These are phyloP conservation scores for Brassica cretica DNA, from an alignment of 345 rosid genomes.

Conservation along the genomic window DNA sequence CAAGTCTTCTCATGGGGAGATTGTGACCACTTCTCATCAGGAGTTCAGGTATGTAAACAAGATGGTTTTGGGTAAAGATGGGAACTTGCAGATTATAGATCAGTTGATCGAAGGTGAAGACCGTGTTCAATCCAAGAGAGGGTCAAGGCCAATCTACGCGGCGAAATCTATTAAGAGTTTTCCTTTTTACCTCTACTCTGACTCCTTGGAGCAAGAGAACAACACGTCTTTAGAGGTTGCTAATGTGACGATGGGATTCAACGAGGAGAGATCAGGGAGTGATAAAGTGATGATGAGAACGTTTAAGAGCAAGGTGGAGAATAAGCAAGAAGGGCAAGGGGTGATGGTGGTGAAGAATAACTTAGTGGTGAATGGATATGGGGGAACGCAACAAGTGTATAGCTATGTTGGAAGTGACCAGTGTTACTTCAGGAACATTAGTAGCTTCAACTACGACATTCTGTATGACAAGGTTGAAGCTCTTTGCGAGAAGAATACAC, in stretches of 20 bases:
- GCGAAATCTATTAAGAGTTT: slow-evolving; percentile 53
- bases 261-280: slow-evolving; percentile 49
- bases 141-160: slow-evolving; percentile 24
- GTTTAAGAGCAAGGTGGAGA: slow-evolving; percentile 46
- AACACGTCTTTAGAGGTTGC: slow-evolving; percentile 37
- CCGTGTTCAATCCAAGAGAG: slow-evolving; percentile 41
- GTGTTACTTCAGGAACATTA: slow-evolving; percentile 79
- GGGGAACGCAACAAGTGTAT: slow-evolving; percentile 62
- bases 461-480: slow-evolving; percentile 47
- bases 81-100: slow-evolving; percentile 56
- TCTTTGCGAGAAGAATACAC: slow-evolving; percentile 38
- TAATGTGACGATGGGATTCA: slow-evolving; percentile 57
- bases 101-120: slow-evolving; percentile 62
- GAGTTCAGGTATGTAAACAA: slow-evolving; percentile 52
- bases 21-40: slow-evolving; percentile 55
- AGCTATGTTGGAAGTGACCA: slow-evolving; percentile 47
- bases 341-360: slow-evolving; percentile 51
- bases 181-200: slow-evolving; percentile 45
- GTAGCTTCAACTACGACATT: slow-evolving; percentile 68
- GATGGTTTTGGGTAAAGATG: slow-evolving; percentile 58
- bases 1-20: slow-evolving; percentile 60
- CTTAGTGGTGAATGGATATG: slow-evolving; percentile 49
- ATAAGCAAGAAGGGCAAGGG: slow-evolving; percentile 58
- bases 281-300: slow-evolving; percentile 18
- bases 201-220: slow-evolving; percentile 42